These are phyloP conservation scores for Amanita rubescens DNA, from an alignment of 768 basidiomycete species.

Conservation along the genomic window DNA sequence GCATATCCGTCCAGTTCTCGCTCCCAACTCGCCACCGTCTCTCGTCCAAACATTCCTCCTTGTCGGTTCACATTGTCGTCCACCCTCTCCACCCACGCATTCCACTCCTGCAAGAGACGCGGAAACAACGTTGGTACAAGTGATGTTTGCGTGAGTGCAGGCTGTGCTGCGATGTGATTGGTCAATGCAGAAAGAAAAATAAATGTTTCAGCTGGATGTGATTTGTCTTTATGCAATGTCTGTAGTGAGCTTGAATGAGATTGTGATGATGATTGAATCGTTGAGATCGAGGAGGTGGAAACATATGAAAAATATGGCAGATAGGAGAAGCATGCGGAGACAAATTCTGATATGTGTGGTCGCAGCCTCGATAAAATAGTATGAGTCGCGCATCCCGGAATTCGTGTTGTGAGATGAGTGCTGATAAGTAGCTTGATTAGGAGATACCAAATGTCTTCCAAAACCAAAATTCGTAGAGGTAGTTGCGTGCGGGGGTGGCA, in stretches of 20 bases:
- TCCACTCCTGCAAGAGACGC: constrained; percentile 69
- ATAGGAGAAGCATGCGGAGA: constrained; percentile 71
- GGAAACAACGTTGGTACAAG: constrained; percentile 53
- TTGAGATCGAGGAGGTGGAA: constrained; percentile 21
- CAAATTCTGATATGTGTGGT: constrained; percentile 70
- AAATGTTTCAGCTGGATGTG: constrained; percentile 71
- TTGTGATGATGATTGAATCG: constrained; percentile 21
- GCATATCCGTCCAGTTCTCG: constrained; percentile 61
- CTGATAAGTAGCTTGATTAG: constrained; percentile 14
- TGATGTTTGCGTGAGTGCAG: constrained; percentile 53
- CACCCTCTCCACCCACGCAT: constrained; percentile 64
- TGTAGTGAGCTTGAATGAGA: constrained; percentile 39
- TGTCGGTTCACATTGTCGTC: constrained; percentile 64
- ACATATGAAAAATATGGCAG: constrained; percentile 78
- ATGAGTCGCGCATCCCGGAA: constrained; percentile 71
- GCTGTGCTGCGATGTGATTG: constrained; percentile 60
- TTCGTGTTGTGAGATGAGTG: constrained; percentile 21
- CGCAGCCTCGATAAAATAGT: constrained; percentile 69
- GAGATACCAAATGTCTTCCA: constrained; percentile 9
- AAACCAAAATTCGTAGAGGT: constrained; percentile 24
- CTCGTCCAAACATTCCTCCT: constrained; percentile 75
- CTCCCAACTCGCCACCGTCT: constrained; percentile 65
- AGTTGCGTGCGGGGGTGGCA: neutral
- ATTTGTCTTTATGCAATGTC: constrained; percentile 52
- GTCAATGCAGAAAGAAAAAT: constrained; percentile 62